Evolutionary conservation across 345 rosid genomes (phyloP).

Genomic region (Syzygium jambos): DNA sequence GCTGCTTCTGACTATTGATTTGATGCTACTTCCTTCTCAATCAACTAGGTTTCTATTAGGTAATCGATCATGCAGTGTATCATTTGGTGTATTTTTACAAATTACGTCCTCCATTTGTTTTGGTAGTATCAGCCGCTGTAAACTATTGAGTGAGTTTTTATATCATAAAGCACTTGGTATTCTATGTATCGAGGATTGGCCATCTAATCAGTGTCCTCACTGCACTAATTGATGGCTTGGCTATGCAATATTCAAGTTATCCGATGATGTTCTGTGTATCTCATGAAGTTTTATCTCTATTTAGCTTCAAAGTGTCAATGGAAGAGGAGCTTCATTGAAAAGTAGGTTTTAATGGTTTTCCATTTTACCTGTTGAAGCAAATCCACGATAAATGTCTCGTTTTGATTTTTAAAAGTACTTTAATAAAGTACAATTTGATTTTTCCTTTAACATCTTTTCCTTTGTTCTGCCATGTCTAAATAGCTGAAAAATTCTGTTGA

Average conservation of each 20-base stretch:
- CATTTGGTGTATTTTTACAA: background rate
- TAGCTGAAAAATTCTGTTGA: constrained; percentile 9
- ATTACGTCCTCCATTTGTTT: background rate
- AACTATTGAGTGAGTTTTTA: background rate
- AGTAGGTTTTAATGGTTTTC: background rate
- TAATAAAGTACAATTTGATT: background rate
- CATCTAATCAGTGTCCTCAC: background rate
- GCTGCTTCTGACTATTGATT: background rate
- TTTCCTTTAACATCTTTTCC: background rate
- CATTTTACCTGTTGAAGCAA: background rate
- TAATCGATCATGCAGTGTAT: background rate
- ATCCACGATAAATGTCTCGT: background rate
- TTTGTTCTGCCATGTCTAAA: background rate
- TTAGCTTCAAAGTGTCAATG: background rate
- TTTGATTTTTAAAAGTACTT: background rate
- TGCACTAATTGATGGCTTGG: background rate
- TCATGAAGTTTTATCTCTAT: background rate
- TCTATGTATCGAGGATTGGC: background rate
- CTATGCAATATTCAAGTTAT: background rate
- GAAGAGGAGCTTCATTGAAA: background rate
- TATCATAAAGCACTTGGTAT: background rate
- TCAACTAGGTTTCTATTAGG: too few relatives aligned
- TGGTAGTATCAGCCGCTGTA: background rate
- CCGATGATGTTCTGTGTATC: background rate
- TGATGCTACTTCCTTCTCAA: too few relatives aligned